Evolutionary conservation across 805 yeast genomes (phyloP).

Genomic region (Blastobotrys robertii): DNA sequence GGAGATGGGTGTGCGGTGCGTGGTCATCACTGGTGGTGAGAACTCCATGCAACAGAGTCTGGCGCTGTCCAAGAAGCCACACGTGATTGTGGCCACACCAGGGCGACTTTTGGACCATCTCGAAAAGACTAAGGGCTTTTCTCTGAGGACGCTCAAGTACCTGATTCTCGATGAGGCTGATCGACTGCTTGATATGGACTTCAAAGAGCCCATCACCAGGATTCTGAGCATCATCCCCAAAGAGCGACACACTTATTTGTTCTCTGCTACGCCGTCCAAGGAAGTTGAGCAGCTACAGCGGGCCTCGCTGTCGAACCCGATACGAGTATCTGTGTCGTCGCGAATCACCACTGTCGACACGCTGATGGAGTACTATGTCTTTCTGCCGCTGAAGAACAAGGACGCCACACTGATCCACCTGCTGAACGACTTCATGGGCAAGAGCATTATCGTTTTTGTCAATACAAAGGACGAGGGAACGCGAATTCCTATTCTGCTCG

Average conservation of each 20-base stretch:
- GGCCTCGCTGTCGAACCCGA: constrained; percentile 83
- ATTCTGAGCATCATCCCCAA: constrained; percentile 76
- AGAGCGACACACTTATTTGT: constrained; percentile 68
- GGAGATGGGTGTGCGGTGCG: constrained; percentile 83
- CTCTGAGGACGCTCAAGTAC: constrained; percentile 64
- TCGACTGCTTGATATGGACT: constrained; percentile 88
- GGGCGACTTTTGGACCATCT: constrained; percentile 81
- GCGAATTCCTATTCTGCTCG: constrained; percentile 71
- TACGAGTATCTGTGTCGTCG: constrained; percentile 78
- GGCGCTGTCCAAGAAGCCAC: constrained; percentile 89
- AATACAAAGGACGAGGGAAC: constrained; percentile 95
- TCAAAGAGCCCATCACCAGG: constrained; percentile 87
- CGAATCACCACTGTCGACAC: constrained; percentile 92
- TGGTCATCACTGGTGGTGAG: constrained; percentile 95
- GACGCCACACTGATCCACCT: constrained; percentile 79
- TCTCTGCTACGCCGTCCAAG: constrained; percentile 95
- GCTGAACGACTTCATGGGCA: constrained; percentile 74
- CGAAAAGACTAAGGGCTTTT: constrained; percentile 85
- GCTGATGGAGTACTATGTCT: constrained; percentile 78
- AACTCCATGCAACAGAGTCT: constrained; percentile 97
- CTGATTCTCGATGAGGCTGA: constrained; percentile 97
- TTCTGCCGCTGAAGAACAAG: constrained; percentile 86
- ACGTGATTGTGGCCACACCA: constrained; percentile 91
- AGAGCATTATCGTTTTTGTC: constrained; percentile 80
- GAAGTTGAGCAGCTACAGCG: constrained; percentile 91